Percentiles rank a stretch among this genome's conserved stretches.
Conservation (phyloP, 805 yeast species). For the Kluyveromyces nonfermentans region DNA sequence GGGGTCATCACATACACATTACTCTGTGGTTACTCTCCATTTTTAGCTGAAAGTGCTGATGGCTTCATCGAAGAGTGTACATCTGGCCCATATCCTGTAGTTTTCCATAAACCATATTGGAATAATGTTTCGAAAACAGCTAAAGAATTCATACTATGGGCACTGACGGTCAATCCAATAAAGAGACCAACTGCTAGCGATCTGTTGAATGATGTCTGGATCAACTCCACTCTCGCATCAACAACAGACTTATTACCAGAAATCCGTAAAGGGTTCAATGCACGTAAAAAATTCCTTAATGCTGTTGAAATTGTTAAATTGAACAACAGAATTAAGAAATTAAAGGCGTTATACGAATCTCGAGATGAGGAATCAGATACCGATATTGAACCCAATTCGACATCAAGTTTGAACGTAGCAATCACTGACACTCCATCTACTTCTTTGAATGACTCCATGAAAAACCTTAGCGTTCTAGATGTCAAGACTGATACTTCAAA, state of each 20-base stretch:
- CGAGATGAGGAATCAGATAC: slow-evolving; percentile 39
- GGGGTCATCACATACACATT: slow-evolving; percentile 90
- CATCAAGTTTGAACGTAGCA: not conserved
- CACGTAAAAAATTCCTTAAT: slow-evolving; percentile 72
- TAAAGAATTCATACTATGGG: slow-evolving; percentile 60
- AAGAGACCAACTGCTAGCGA: slow-evolving; percentile 61
- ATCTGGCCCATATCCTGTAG: slow-evolving; percentile 60
- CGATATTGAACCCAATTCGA: slow-evolving; percentile 22
- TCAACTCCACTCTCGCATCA: slow-evolving; percentile 39
- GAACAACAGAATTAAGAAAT: slow-evolving; percentile 65
- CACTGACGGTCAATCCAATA: slow-evolving; percentile 59
- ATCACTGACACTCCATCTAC: slow-evolving; percentile 6
- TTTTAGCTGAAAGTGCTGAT: slow-evolving; percentile 70
- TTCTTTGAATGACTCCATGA: slow-evolving; percentile 14
- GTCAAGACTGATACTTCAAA: slow-evolving; percentile 6
- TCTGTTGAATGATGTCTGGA: slow-evolving; percentile 69
- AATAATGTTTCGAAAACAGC: slow-evolving; percentile 70
- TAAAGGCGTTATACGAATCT: slow-evolving; percentile 50
- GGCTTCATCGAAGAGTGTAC: slow-evolving; percentile 76
- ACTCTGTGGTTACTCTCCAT: slow-evolving; percentile 88
- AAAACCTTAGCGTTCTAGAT: slow-evolving; percentile 9
- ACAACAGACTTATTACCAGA: slow-evolving; percentile 67
- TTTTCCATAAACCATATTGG: slow-evolving; percentile 87
- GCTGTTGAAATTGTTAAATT: slow-evolving; percentile 80
- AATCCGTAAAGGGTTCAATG: slow-evolving; percentile 73